Evolutionary conservation across 78 protist genomes (phyloP).

Genomic region (Bodo saltans): DNA sequence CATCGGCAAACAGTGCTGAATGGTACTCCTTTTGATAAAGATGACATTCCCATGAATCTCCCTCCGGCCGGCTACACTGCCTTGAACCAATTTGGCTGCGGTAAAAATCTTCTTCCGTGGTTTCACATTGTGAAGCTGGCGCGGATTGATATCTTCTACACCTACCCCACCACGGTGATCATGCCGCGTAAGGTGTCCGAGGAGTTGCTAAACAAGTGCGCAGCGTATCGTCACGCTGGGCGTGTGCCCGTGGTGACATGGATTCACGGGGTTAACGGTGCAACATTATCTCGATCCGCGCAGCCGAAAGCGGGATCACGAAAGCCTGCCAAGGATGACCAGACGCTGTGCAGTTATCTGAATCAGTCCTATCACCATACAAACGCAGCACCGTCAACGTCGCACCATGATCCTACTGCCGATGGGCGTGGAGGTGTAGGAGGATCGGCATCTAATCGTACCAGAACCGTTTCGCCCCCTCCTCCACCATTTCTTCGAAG

Average conservation of each 20-base stretch:
- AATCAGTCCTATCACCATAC: not conserved
- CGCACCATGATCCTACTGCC: too few relatives aligned
- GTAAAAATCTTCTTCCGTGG: not conserved
- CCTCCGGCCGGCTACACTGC: too few relatives aligned
- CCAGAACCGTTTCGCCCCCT: too few relatives aligned
- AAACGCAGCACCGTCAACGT: too few relatives aligned
- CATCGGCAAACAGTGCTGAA: too few relatives aligned
- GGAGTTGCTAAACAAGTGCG: not conserved
- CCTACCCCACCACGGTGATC: constrained; percentile 18
- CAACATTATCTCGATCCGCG: not conserved
- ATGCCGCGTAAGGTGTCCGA: constrained; percentile 13
- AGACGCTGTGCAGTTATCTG: not conserved
- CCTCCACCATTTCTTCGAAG: too few relatives aligned
- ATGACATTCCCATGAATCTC: too few relatives aligned
- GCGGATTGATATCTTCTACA: not conserved
- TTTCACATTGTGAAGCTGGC: not conserved
- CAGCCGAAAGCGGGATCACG: constrained; percentile 4
- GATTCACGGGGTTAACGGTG: constrained; percentile 25
- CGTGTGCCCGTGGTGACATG: constrained; percentile 34
- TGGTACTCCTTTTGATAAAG: too few relatives aligned
- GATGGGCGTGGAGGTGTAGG: too few relatives aligned
- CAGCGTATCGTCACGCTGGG: not conserved
- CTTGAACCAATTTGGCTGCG: too few relatives aligned
- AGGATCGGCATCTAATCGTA: too few relatives aligned
- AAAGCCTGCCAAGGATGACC: not conserved